These are phyloP conservation scores for Bonia amplexicaulis DNA, from an alignment of 176 grass and related monocot species.

Conservation along the genomic window DNA sequence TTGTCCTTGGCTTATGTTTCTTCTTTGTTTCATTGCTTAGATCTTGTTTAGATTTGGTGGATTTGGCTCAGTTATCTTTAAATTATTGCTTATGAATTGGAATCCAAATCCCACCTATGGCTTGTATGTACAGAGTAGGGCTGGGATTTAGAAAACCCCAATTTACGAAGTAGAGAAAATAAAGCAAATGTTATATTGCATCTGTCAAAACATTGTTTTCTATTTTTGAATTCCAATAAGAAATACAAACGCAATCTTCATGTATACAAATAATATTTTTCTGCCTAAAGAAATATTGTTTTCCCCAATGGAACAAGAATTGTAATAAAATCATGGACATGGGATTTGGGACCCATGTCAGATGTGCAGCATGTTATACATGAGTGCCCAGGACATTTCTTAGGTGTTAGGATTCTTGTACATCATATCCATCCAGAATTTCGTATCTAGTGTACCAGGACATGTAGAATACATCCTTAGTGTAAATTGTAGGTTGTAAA, in stretches of 20 bases:
- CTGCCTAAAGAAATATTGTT: background rate
- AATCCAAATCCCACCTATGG: background rate
- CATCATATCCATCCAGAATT: conserved; percentile 15
- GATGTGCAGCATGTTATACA: background rate
- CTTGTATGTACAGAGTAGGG: conserved; percentile 3
- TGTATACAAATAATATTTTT: background rate
- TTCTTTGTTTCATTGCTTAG: background rate
- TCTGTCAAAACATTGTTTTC: background rate
- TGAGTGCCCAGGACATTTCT: background rate
- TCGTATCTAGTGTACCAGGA: background rate
- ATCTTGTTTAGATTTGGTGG: background rate
- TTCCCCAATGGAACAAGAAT: background rate
- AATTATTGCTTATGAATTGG: background rate
- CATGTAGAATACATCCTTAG: background rate
- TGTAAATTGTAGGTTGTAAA: conserved; percentile 6
- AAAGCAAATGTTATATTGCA: background rate
- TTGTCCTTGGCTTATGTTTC: conserved; percentile 12
- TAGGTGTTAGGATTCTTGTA: conserved; percentile 14
- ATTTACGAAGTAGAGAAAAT: conserved; percentile 3
- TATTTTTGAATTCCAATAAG: background rate
- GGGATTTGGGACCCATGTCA: background rate
- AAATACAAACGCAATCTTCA: background rate
- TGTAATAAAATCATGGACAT: background rate
- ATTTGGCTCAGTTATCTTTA: background rate
- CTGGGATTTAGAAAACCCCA: background rate